Evolutionary conservation across 1,139 yeast species (phyloP), one percentile per base, ranked within the genome.

Genomic region (Debaryomyces sp.): DNA sequence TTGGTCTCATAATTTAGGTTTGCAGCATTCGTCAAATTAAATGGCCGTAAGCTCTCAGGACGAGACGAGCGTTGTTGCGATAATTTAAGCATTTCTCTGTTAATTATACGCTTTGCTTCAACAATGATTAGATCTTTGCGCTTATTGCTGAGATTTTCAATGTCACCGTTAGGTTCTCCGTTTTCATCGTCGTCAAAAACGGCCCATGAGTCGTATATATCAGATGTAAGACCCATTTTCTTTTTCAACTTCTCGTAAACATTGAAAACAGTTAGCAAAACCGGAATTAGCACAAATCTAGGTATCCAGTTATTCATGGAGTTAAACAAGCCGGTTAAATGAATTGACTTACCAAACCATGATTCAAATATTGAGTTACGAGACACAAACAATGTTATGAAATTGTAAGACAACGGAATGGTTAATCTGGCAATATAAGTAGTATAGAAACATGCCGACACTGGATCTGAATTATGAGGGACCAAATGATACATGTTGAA

Each of bases 381-480:
- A 23, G 80, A 73, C 10, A 82, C 75, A 51, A 87, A 76, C 45
- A 89, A 70, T 34, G 89, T 87, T 49, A 89, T 67, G 62, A 87
- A 89, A 64, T 89, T 89, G 68, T 87, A 89, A 32, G 89, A 82
- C 54, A 89, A 73, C 3, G 96, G 96, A 12, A 89, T 85, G 0
- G 96, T 87, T 61, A 89, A 72, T 54, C 96, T 82, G 47, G 94
- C 89, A 30, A 89, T 84, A 60, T 89, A 89, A 59, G 89, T 87
- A 23, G 92, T 84, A 64, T 87, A 89, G 64, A 89, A 89, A 41
- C 89, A 76, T 32, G 87, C 78, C 27, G 90, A 84, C 1, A 88
- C 87, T 0, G 89, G 87, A 60, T 87, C 94, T 0, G 94, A 85
- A 48, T 84, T 80, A 32, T 76, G 80, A 2, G 77, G 70, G 32